Evolutionary conservation across 352 stramenopile genomes (phyloP).

Genomic region (Globisporangium sylvaticum): DNA sequence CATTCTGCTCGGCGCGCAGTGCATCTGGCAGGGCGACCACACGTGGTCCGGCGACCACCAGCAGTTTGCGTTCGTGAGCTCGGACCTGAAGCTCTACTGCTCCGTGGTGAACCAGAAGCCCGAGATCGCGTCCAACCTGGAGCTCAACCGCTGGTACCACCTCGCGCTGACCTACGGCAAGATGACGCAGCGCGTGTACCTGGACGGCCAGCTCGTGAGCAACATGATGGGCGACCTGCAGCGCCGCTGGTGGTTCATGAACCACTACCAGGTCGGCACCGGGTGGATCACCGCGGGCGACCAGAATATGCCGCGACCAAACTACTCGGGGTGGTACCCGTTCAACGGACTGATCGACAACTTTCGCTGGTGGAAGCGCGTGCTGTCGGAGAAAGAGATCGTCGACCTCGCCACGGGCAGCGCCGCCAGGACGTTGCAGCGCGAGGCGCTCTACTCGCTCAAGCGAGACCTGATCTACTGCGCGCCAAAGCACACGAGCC

Average conservation of each 20-base stretch:
- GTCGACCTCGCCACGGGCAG: not conserved
- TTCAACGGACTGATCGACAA: slow-evolving; percentile 41
- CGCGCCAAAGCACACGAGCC: not conserved
- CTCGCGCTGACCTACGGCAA: slow-evolving; percentile 40
- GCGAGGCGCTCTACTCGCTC: not conserved
- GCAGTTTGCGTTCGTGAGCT: slow-evolving; percentile 37
- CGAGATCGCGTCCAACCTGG: slow-evolving; percentile 20
- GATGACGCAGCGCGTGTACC: slow-evolving; percentile 31
- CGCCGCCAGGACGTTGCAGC: not conserved
- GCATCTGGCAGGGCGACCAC: slow-evolving; percentile 20
- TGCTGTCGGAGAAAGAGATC: not conserved
- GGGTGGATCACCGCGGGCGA: slow-evolving; percentile 31
- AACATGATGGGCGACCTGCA: slow-evolving; percentile 20
- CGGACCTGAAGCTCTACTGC: slow-evolving; percentile 37
- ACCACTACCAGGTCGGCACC: slow-evolving; percentile 38
- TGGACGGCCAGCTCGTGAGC: slow-evolving; percentile 29
- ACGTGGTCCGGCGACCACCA: slow-evolving; percentile 39
- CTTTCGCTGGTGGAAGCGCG: slow-evolving; percentile 20
- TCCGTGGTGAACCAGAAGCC: slow-evolving; percentile 35
- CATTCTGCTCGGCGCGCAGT: slow-evolving; percentile 41
- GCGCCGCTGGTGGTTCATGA: slow-evolving; percentile 30
- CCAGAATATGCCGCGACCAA: slow-evolving; percentile 20
- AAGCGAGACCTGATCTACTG: not conserved
- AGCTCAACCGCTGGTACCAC: slow-evolving; percentile 37
- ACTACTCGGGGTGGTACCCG: slow-evolving; percentile 37